phyloP scores from a whole-genome alignment of 495 filamentous ascomycete species.

The Penicillium cataractarum region DNA sequence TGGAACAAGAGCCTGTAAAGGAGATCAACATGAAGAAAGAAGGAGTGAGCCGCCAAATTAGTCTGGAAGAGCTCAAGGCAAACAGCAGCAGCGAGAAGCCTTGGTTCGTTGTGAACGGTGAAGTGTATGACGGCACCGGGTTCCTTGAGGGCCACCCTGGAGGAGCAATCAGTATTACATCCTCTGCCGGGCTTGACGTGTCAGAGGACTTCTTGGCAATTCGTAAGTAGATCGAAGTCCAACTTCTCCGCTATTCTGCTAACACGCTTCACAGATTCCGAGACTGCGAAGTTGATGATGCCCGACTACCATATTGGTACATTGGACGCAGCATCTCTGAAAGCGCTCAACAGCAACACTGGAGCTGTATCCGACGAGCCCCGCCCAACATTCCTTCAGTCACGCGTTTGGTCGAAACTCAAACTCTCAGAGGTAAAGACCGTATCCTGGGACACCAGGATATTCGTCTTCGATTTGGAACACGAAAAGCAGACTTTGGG shows the following conservation, averaged over 20 bases:
- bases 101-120: constrained; percentile 91
- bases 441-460: constrained; percentile 79
- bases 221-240: constrained; percentile 58
- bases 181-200: constrained; percentile 81
- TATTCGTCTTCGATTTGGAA: constrained; percentile 83
- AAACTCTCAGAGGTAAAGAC: constrained; percentile 64
- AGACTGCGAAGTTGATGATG: constrained; percentile 95
- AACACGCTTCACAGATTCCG: constrained; percentile 62
- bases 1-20: constrained; percentile 49
- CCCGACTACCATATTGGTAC: constrained; percentile 83
- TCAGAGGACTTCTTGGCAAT: constrained; percentile 95
- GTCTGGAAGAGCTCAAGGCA: constrained; percentile 70
- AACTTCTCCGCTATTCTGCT: constrained; percentile 2
- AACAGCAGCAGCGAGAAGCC: constrained; percentile 70
- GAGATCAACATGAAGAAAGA: constrained; percentile 84
- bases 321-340: constrained; percentile 61
- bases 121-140: constrained; percentile 87
- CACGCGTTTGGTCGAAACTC: constrained; percentile 71
- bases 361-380: constrained; percentile 37
- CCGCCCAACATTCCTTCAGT: constrained; percentile 68
- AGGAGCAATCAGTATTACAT: constrained; percentile 84
- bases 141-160: constrained; percentile 90
- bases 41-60: constrained; percentile 62
- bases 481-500: constrained; percentile 72
- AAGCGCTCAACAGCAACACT: constrained; percentile 46